Conservation (phyloP, 805 yeast species). For the Wickerhamiella brachini region DNA sequence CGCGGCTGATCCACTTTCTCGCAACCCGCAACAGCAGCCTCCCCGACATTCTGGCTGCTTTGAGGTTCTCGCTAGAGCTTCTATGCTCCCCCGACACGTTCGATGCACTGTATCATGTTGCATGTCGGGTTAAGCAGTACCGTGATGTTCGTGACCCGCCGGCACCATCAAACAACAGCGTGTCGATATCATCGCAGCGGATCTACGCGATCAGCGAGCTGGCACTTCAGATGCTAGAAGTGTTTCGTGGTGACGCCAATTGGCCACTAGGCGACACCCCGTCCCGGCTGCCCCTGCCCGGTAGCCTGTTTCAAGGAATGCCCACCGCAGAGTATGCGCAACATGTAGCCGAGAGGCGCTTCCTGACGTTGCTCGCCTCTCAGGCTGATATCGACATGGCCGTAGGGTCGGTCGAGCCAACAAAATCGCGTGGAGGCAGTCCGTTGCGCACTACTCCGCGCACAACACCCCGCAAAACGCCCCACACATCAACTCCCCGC, state of each 20-base stretch:
- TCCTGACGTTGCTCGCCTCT: neutral
- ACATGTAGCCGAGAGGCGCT: neutral
- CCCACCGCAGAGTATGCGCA: neutral
- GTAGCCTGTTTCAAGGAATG: neutral
- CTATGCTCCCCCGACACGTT: neutral
- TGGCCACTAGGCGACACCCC: neutral
- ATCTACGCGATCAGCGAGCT: slow-evolving; percentile 1
- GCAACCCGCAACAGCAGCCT: neutral
- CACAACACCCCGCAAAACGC: no score
- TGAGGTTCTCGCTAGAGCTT: neutral
- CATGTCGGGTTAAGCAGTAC: neutral
- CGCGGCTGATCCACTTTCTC: neutral
- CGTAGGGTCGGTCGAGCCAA: neutral
- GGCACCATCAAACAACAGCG: neutral
- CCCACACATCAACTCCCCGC: no score
- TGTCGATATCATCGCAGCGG: neutral
- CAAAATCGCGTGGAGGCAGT: no score
- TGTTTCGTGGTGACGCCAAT: no score
- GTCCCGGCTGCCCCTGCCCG: neutral
- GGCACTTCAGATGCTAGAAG: neutral
- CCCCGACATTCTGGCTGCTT: neutral
- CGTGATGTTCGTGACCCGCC: neutral
- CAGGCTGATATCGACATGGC: neutral
- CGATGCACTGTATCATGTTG: neutral
- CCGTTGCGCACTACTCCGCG: no score